A percentile compares a stretch with the other conserved stretches of the same genome.
phyloP scores from a whole-genome alignment of 768 basidiomycete species.

The Russula emetica region DNA sequence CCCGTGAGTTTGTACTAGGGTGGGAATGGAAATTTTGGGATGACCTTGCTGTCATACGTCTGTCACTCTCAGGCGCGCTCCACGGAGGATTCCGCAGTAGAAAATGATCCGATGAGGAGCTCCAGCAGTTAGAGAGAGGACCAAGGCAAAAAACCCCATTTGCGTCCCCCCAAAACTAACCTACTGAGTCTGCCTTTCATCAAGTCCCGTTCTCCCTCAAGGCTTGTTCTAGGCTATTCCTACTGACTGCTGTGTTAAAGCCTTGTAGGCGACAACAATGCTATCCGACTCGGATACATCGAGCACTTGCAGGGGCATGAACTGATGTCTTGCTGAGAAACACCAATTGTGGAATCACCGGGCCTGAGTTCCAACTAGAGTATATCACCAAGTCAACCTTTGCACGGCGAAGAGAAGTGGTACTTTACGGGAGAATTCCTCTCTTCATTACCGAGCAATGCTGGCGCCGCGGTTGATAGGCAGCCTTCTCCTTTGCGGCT shows the following conservation, averaged over 20 bases:
- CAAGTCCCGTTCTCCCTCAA: neutral
- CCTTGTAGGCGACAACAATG: neutral
- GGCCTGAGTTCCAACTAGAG: neutral
- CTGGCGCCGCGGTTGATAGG: neutral
- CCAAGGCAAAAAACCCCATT: neutral
- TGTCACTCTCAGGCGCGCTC: neutral
- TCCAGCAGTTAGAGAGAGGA: neutral
- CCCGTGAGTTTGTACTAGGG: neutral
- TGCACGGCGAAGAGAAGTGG: neutral
- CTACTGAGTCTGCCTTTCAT: neutral
- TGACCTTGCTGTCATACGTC: neutral
- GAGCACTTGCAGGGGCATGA: neutral
- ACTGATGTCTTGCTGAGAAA: neutral
- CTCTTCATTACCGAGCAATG: neutral
- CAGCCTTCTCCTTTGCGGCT: constrained; percentile 39
- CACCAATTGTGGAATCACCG: neutral
- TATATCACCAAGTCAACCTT: neutral
- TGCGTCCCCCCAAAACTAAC: neutral
- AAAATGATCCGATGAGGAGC: neutral
- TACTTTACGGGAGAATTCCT: neutral
- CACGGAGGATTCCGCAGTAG: neutral
- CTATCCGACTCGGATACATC: neutral
- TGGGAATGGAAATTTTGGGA: neutral
- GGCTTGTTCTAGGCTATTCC: neutral
- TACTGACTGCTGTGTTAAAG: neutral